These are phyloP conservation scores for Kodamaea derodonti DNA, from an alignment of 1,139 yeast species.

Conservation along the genomic window DNA sequence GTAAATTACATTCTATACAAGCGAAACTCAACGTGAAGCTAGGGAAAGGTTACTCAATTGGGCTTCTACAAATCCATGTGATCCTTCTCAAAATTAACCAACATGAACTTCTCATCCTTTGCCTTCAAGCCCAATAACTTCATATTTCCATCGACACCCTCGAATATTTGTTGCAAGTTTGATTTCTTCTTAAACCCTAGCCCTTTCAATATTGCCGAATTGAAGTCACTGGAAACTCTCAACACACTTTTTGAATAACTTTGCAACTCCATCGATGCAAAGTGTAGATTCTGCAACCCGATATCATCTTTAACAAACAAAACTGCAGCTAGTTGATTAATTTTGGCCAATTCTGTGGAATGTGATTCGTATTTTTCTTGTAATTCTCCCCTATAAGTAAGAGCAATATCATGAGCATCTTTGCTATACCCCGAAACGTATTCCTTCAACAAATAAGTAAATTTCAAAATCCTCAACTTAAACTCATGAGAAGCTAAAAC, in stretches of 20 bases:
- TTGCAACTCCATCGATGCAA: constrained; percentile 17
- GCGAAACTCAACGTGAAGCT: too few species aligned
- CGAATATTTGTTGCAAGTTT: constrained; percentile 31
- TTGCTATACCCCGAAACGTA: constrained; percentile 18
- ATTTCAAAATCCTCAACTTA: constrained; percentile 48
- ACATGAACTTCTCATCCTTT: constrained; percentile 33
- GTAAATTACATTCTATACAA: too few species aligned
- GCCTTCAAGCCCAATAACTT: constrained; percentile 25
- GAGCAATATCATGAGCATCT: constrained; percentile 10
- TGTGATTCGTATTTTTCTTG: constrained; percentile 11
- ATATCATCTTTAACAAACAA: constrained; percentile 24
- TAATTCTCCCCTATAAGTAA: constrained; percentile 8
- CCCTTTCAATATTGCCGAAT: constrained; percentile 26
- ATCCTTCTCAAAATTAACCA: constrained; percentile 40
- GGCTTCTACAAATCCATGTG: constrained; percentile 23
- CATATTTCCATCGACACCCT: constrained; percentile 31
- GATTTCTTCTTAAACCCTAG: constrained; percentile 27
- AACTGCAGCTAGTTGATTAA: constrained; percentile 26
- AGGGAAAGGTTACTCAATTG: too few species aligned
- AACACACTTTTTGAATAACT: constrained; percentile 19
- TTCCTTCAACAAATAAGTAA: constrained; percentile 30
- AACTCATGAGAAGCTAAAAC: constrained; percentile 45
- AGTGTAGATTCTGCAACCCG: constrained; percentile 23
- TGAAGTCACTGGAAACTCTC: constrained; percentile 21
- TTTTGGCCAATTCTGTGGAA: constrained; percentile 9